Evolutionary conservation across 202 grass and related monocot species (phyloP).

Genomic region (Carex arenaria): DNA sequence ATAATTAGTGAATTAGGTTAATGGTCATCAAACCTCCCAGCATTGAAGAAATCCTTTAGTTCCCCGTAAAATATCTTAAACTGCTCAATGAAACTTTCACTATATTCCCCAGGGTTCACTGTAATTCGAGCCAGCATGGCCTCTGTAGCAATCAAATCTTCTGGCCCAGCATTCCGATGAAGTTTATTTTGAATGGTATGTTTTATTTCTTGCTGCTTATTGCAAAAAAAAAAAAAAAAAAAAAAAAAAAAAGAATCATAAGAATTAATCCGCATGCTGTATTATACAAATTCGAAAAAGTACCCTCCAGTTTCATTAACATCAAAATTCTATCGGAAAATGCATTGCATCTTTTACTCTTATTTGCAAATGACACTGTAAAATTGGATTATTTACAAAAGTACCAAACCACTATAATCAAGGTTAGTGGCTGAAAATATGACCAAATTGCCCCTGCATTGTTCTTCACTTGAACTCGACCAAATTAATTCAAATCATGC

Average conservation of each 20-base stretch:
- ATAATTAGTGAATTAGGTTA: conserved; percentile 14
- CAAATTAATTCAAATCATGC: conserved; percentile 4
- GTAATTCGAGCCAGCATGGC: conserved; percentile 89
- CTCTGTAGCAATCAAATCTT: conserved; percentile 98
- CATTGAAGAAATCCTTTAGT: conserved; percentile 98
- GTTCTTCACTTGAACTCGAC: conserved; percentile 16
- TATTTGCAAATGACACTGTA: not conserved
- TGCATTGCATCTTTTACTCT: not conserved
- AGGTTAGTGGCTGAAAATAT: not conserved
- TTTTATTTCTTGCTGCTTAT: conserved; percentile 95
- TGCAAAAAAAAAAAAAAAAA: conserved; percentile 5
- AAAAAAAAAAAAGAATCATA: not conserved
- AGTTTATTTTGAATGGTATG: conserved; percentile 99
- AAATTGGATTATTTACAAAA: not conserved
- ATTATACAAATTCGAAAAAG: not conserved
- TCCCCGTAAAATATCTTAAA: conserved; percentile 86
- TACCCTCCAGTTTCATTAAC: not conserved
- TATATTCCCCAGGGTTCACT: conserved; percentile 68
- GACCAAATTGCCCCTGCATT: not conserved
- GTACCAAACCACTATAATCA: not conserved
- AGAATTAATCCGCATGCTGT: not conserved
- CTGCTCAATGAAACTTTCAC: conserved; percentile 70
- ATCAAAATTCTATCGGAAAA: not conserved
- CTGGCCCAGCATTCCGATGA: conserved; percentile 92
- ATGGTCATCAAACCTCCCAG: conserved; percentile 68